Conservation (phyloP, 2,329 filamentous ascomycete genomes). For the Claviceps humidiphila region DNA sequence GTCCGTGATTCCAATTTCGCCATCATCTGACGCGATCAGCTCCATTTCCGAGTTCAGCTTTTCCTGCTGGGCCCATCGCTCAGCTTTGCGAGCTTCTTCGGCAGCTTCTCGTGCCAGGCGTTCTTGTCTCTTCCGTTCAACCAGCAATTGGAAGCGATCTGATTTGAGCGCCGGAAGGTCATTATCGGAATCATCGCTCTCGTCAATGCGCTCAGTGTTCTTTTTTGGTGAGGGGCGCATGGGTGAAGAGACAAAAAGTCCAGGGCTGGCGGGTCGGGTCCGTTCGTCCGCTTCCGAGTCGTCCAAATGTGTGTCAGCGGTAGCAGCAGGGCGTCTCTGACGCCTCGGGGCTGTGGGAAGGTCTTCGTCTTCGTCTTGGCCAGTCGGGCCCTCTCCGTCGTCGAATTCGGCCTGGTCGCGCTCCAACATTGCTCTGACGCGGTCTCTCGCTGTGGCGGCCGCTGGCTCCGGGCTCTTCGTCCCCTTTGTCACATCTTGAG, state of each 20-base stretch:
- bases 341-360: conserved; percentile 28
- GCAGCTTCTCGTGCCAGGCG: conserved; percentile 53
- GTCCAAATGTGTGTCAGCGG: conserved; percentile 17
- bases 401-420: conserved; percentile 14
- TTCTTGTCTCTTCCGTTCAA: conserved; percentile 61
- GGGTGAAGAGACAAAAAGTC: conserved; percentile 45
- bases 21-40: conserved; percentile 23
- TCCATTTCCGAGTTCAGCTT: conserved; percentile 23
- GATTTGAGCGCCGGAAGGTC: conserved; percentile 36
- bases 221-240: conserved; percentile 19
- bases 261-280: conserved; percentile 23
- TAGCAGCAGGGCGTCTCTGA: conserved; percentile 21
- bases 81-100: conserved; percentile 34
- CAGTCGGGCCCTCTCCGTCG: conserved; percentile 10
- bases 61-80: conserved; percentile 24
- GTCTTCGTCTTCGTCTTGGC: conserved; percentile 22
- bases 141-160: conserved; percentile 55
- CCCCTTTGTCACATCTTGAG: conserved; percentile 5
- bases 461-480: conserved; percentile 3
- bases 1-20: conserved; percentile 42
- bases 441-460: conserved; percentile 24
- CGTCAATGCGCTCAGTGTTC: conserved; percentile 12
- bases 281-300: conserved; percentile 1
- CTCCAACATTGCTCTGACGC: conserved; percentile 27
- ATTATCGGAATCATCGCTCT: conserved; percentile 30